Base-by-base conservation (phyloP, 2,329 filamentous ascomycete genomes). In the Colletotrichum tabaci region DNA sequence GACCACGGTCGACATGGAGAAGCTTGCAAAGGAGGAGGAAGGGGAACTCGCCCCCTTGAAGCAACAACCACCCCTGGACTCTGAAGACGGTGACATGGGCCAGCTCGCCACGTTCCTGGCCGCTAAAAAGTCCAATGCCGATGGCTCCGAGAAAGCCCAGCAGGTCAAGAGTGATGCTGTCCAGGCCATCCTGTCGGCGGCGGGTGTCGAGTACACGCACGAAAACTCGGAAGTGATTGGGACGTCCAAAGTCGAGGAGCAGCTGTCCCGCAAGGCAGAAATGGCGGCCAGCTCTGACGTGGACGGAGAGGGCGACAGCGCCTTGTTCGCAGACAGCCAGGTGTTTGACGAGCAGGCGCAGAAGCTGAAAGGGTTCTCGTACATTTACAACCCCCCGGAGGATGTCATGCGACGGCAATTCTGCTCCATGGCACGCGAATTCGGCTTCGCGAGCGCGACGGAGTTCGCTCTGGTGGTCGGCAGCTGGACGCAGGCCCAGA, bases 171-270 rank as follows among this genome's bases (percentile, higher is more conserved):
- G 87, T 57, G 94, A 98, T 77, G 92, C 94, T 0, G 88, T 98
- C 42, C 93, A 96, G 76, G 96, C 95, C 2, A 98, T 99, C 73
- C 89, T 99, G 1, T 91, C 94, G 3, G 90, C 92, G 9, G 95
- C 94, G 0, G 96, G 96, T 2, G 95, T 99, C 0, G 92, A 96
- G 77, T 99, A 99, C 80, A 97, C 95, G 0, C 96, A 99, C 78
- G 93, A 98, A 76, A 99, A 99, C 79, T 94, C 94, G 1, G 95
- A 99, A 81, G 95, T 99, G 16, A 90, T 99, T 67, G 96, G 96
- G 13, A 92, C 94, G 0, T 96, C 93, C n/a, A 94, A 93, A 75
- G 89, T 98, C n/a, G 96, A 99, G 82, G 92, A 93, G 74, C 90
- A 92, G 68, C 88, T 99, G 6, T 95, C 93, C 56, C 91, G 91